phyloP scores from a whole-genome alignment of 768 basidiomycete species.

The Lactarius tabidus region DNA sequence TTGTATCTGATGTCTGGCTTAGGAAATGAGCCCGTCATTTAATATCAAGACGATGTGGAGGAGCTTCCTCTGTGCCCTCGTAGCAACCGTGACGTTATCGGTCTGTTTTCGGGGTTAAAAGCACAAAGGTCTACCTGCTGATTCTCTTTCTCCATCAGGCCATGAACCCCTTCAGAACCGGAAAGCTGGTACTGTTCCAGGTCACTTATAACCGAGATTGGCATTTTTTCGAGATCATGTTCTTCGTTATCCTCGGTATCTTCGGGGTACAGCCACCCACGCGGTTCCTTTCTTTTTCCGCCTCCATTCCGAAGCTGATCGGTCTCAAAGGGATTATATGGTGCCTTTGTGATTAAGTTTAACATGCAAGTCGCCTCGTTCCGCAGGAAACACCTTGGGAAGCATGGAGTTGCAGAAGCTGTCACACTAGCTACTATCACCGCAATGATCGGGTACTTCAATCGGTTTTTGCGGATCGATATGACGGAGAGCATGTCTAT shows the following conservation, averaged over 20 bases:
- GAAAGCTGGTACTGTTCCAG: conserved; percentile 96
- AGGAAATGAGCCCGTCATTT: conserved; percentile 99
- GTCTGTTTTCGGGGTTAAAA: conserved; percentile 45
- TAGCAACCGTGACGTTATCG: conserved; percentile 93
- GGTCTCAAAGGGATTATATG: conserved; percentile 78
- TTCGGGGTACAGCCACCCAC: conserved; percentile 64
- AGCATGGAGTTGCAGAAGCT: conserved; percentile 85
- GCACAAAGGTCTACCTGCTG: conserved; percentile 2
- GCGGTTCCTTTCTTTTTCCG: neutral
- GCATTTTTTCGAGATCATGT: conserved; percentile 99
- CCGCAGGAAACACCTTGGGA: conserved; percentile 81
- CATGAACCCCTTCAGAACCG: conserved; percentile 98
- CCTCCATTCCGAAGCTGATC: neutral
- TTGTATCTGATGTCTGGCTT: conserved; percentile 10
- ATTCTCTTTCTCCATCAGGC: conserved; percentile 48
- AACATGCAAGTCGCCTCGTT: conserved; percentile 94
- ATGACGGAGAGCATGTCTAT: conserved; percentile 97
- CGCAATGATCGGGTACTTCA: conserved; percentile 89
- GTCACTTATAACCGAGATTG: conserved; percentile 96
- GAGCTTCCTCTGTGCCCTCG: conserved; percentile 94
- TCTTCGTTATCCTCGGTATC: conserved; percentile 91
- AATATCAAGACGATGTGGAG: conserved; percentile 99
- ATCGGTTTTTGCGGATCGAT: conserved; percentile 91
- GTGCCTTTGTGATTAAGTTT: conserved; percentile 95
- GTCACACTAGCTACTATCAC: conserved; percentile 83